Conservation (phyloP, 441 rosid species). For the Oxalis stricta region DNA sequence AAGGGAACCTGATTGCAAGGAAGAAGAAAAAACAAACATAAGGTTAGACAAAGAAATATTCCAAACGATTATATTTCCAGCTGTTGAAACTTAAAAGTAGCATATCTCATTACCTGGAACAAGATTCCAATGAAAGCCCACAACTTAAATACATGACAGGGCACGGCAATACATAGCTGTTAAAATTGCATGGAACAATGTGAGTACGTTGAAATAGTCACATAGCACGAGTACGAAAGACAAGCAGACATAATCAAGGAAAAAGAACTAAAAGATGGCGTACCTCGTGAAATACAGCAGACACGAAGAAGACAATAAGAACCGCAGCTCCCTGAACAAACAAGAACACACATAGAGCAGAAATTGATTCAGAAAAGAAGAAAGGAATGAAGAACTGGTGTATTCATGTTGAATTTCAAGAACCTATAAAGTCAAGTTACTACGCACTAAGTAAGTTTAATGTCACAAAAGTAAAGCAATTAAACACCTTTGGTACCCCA, state of each 20-base stretch:
- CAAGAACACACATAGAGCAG: neutral
- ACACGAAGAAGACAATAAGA: constrained; percentile 60
- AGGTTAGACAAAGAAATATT: neutral
- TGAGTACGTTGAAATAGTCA: neutral
- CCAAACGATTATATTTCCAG: too few species aligned
- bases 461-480: too few species aligned
- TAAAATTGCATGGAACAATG: neutral
- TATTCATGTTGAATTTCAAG: neutral
- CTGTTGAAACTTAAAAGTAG: neutral
- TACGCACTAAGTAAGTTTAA: too few species aligned
- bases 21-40: neutral
- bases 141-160: constrained; percentile 56
- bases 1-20: constrained; percentile 41
- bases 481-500: constrained; percentile 63
- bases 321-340: constrained; percentile 50
- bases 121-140: constrained; percentile 72
- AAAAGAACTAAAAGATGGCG: neutral
- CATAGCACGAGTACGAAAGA: too few species aligned
- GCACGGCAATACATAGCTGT: constrained; percentile 77
- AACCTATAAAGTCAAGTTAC: neutral
- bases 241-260: neutral
- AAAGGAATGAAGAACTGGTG: neutral
- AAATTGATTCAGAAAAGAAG: neutral
- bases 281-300: constrained; percentile 95
- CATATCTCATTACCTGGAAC: constrained; percentile 63